phyloP scores from a whole-genome alignment of 441 rosid genomes.

The Aleurites moluccanus region DNA sequence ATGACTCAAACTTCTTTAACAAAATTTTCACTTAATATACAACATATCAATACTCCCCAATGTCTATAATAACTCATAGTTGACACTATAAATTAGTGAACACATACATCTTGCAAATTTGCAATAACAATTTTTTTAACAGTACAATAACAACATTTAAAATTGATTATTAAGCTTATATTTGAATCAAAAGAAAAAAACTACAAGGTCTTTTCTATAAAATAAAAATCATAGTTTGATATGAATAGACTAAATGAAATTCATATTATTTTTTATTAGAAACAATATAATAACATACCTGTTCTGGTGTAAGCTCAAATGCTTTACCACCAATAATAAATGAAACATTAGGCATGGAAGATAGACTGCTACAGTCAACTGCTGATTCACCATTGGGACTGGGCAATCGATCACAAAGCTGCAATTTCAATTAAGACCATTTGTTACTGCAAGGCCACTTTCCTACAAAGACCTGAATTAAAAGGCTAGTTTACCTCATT shows the following conservation, averaged over 20 bases:
- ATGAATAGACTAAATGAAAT: not conserved
- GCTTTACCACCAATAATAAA: constrained; percentile 68
- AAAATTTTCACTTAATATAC: too few species aligned
- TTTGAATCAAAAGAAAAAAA: too few species aligned
- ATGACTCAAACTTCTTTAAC: too few species aligned
- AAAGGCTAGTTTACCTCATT: constrained; percentile 41
- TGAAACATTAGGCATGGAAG: constrained; percentile 63
- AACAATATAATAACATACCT: constrained; percentile 39
- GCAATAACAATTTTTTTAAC: too few species aligned
- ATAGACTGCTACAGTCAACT: constrained; percentile 59
- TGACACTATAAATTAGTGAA: too few species aligned
- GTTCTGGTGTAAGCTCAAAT: constrained; percentile 60
- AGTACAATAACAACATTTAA: too few species aligned
- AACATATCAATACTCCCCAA: too few species aligned
- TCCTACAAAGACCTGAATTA: not conserved
- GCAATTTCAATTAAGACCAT: constrained; percentile 15
- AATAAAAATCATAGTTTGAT: too few species aligned
- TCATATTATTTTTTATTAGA: not conserved
- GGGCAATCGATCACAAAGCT: constrained; percentile 79
- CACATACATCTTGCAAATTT: too few species aligned
- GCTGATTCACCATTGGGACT: constrained; percentile 82
- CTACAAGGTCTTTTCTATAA: too few species aligned
- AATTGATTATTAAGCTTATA: too few species aligned
- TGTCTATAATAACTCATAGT: too few species aligned
- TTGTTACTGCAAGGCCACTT: constrained; percentile 23